Conservation (phyloP, 2,329 filamentous ascomycete species). For the Botrytis pseudocinerea region DNA sequence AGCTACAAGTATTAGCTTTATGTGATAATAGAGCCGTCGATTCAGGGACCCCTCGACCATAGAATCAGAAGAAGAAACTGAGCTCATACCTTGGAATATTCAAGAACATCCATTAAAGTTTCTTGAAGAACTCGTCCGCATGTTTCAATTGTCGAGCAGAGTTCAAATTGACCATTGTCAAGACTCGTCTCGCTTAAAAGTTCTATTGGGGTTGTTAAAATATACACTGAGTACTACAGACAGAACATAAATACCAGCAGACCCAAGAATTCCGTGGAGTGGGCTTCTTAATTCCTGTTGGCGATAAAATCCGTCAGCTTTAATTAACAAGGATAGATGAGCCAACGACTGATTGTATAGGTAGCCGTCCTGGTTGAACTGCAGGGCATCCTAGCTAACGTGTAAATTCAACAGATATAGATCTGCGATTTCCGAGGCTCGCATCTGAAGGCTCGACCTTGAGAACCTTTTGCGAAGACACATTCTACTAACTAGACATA, state of each 20-base stretch:
- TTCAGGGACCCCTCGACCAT: too few relatives aligned
- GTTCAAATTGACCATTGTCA: conserved; percentile 22
- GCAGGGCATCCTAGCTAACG: background rate
- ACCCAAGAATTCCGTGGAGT: conserved; percentile 57
- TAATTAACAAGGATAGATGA: background rate
- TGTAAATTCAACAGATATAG: background rate
- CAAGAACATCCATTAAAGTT: conserved; percentile 40
- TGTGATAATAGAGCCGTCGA: too few relatives aligned
- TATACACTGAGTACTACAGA: background rate
- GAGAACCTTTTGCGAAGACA: background rate
- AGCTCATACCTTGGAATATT: conserved; percentile 48
- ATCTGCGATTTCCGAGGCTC: background rate
- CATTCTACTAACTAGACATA: background rate
- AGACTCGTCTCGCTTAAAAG: conserved; percentile 13
- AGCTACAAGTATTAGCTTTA: conserved; percentile 12
- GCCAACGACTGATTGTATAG: background rate
- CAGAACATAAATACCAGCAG: conserved; percentile 42
- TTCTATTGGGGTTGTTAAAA: conserved; percentile 14
- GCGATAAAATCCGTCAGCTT: background rate
- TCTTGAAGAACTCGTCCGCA: conserved; percentile 33
- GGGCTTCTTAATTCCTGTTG: conserved; percentile 54
- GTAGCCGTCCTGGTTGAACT: background rate
- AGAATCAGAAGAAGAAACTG: background rate
- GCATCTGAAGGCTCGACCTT: too few relatives aligned
- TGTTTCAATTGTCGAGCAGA: conserved; percentile 23